These are phyloP conservation scores for Fistulifera solaris DNA, from an alignment of 108 stramenopile genomes.

Conservation along the genomic window DNA sequence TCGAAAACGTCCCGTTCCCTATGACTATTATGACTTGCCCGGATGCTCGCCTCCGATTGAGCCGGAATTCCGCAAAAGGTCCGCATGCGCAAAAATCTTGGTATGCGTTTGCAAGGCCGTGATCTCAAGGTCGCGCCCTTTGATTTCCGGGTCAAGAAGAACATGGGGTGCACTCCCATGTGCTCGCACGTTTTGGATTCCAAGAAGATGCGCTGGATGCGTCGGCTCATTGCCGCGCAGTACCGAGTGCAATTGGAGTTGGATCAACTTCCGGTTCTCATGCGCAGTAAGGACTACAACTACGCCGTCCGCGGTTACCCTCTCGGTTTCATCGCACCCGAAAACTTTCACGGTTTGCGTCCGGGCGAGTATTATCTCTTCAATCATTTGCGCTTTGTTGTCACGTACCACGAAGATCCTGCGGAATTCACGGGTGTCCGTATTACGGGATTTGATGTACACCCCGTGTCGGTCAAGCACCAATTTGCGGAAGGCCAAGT, in stretches of 20 bases:
- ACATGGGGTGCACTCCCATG: slow-evolving; percentile 43
- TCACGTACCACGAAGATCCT: slow-evolving; percentile 52
- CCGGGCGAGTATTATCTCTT: slow-evolving; percentile 50
- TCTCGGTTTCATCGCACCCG: slow-evolving; percentile 57
- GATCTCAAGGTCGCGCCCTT: slow-evolving; percentile 59
- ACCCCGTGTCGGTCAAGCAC: slow-evolving; percentile 84
- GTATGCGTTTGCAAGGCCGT: slow-evolving; percentile 61
- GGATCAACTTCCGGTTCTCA: slow-evolving; percentile 74
- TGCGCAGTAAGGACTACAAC: slow-evolving; percentile 47
- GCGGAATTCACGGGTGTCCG: slow-evolving; percentile 48
- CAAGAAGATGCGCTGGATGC: slow-evolving; percentile 54
- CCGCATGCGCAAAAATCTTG: slow-evolving; percentile 61
- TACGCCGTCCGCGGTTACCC: slow-evolving; percentile 75
- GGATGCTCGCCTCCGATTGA: slow-evolving; percentile 47
- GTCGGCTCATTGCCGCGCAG: slow-evolving; percentile 81
- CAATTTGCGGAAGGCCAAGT: slow-evolving; percentile 27
- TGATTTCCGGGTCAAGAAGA: slow-evolving; percentile 34
- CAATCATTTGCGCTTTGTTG: slow-evolving; percentile 80
- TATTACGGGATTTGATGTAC: slow-evolving; percentile 92
- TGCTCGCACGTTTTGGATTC: slow-evolving; percentile 39
- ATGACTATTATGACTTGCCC: slow-evolving; percentile 89
- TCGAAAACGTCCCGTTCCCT: slow-evolving; percentile 86
- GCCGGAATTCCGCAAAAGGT: slow-evolving; percentile 11
- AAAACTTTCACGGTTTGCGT: slow-evolving; percentile 15
- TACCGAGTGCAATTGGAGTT: slow-evolving; percentile 88